These are phyloP conservation scores for Cruciata laevipes DNA, from an alignment of 257 asterid genomes.

Conservation along the genomic window DNA sequence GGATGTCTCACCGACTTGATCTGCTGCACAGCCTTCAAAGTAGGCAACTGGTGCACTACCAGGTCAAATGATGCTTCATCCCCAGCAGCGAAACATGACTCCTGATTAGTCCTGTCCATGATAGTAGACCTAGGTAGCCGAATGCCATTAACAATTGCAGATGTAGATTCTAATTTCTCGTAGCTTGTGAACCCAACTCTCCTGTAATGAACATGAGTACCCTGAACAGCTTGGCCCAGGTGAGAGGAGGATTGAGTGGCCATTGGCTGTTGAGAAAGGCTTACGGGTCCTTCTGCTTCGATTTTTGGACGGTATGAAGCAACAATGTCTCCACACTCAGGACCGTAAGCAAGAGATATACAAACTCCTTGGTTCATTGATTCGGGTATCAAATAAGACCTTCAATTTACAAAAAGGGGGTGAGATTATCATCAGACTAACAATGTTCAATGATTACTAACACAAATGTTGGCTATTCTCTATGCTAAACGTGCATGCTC, in stretches of 20 bases:
- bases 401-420: slow-evolving; percentile 19
- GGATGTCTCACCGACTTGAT: slow-evolving; percentile 37
- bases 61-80: slow-evolving; percentile 58
- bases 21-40: slow-evolving; percentile 36
- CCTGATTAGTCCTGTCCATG: slow-evolving; percentile 36
- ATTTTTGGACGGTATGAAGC: slow-evolving; percentile 91
- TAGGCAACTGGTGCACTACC: slow-evolving; percentile 58
- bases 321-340: slow-evolving; percentile 47
- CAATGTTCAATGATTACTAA: no score
- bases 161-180: slow-evolving; percentile 43
- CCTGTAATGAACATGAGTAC: slow-evolving; percentile 57
- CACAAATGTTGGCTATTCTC: not conserved
- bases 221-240: slow-evolving; percentile 39
- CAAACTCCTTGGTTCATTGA: slow-evolving; percentile 79
- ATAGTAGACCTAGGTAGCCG: slow-evolving; percentile 72
- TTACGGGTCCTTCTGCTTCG: slow-evolving; percentile 26
- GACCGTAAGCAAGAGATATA: slow-evolving; percentile 69
- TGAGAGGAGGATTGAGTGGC: slow-evolving; percentile 31
- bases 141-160: slow-evolving; percentile 47
- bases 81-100: slow-evolving; percentile 55
- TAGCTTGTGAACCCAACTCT: slow-evolving; percentile 30
- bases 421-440: not conserved
- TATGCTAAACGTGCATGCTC: not conserved
- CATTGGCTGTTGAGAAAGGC: slow-evolving; percentile 38
- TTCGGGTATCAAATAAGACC: slow-evolving; percentile 63